Evolutionary conservation across 176 grass and related monocot genomes (phyloP).

Genomic region (Hordeum vulgare): DNA sequence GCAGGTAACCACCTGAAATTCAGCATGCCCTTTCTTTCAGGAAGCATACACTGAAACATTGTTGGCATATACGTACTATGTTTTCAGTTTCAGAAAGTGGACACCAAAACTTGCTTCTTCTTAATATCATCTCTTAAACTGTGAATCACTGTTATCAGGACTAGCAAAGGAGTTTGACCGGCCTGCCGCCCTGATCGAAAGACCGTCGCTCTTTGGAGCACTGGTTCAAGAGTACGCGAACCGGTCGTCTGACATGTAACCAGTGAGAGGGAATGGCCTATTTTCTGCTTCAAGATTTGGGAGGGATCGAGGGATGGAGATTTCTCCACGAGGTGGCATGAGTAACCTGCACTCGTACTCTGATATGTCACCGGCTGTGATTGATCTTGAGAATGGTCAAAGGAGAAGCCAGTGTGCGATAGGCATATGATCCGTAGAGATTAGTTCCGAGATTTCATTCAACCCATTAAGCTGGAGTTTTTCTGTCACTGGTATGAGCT

Average conservation of each 20-base stretch:
- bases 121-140: background rate
- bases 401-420: background rate
- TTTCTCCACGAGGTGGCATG: background rate
- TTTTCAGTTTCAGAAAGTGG: background rate
- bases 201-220: constrained; percentile 77
- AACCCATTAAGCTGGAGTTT: constrained; percentile 5
- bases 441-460: background rate
- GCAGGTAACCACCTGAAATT: constrained; percentile 48
- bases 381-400: background rate
- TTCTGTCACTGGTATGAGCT: background rate
- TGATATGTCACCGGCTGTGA: background rate
- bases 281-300: constrained; percentile 13
- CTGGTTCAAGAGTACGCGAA: constrained; percentile 95
- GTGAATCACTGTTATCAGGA: constrained; percentile 35
- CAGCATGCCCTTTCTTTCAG: background rate
- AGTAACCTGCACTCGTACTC: background rate
- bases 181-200: constrained; percentile 67
- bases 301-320: background rate
- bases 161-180: constrained; percentile 84
- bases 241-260: constrained; percentile 70
- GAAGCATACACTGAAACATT: background rate
- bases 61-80: background rate
- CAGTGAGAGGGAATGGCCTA: background rate
- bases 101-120: background rate
- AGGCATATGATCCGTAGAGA: constrained; percentile 1